Conservation (phyloP, 345 rosid genomes). For the Gossypium australe region DNA sequence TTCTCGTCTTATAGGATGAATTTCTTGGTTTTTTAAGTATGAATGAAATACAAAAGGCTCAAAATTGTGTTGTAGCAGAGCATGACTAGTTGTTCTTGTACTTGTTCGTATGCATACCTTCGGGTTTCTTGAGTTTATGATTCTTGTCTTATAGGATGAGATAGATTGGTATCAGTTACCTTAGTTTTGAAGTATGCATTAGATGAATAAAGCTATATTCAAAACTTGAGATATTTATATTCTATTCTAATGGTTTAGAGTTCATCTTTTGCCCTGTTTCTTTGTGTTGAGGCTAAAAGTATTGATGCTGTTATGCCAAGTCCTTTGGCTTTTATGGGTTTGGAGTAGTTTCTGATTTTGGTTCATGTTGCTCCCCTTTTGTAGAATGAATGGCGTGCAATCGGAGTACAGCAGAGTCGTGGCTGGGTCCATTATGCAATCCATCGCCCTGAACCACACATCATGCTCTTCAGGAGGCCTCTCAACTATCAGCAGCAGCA, state of each 20-base stretch:
- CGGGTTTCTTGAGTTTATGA: not conserved
- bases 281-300: not conserved
- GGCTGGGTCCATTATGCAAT: conserved; percentile 97
- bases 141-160: too few relatives aligned
- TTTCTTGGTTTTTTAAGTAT: not conserved
- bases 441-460: conserved; percentile 98
- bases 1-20: not conserved
- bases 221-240: not conserved
- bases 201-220: not conserved
- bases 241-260: not conserved
- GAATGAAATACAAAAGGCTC: not conserved
- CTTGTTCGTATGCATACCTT: not conserved
- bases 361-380: not conserved
- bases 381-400: conserved; percentile 89
- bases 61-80: not conserved
- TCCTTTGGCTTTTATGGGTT: not conserved
- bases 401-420: conserved; percentile 96
- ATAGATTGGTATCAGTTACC: not conserved
- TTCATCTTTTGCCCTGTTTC: not conserved
- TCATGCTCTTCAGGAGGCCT: conserved; percentile 93
- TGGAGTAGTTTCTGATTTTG: not conserved
- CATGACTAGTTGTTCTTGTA: not conserved
- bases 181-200: not conserved
- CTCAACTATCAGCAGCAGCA: conserved; percentile 84
- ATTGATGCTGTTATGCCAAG: not conserved